These are phyloP conservation scores for Rhodotorula glutinis DNA, from an alignment of 1,284 basidiomycete species.

Conservation along the genomic window DNA sequence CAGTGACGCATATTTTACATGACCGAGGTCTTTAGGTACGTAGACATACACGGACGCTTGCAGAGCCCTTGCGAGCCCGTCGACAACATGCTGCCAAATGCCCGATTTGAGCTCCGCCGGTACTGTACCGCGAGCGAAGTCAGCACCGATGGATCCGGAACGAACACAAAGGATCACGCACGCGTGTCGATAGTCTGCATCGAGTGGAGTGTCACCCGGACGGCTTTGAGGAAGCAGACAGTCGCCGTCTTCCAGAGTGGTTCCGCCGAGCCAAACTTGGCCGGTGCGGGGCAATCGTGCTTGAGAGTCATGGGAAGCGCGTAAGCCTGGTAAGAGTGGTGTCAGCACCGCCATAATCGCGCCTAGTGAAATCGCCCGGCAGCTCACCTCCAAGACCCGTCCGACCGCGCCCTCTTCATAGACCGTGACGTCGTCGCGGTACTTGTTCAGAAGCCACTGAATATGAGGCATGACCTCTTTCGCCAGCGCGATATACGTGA, in stretches of 20 bases:
- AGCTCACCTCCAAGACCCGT: conserved; percentile 67
- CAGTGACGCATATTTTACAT: too few relatives aligned
- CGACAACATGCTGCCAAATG: conserved; percentile 81
- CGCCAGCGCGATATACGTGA: conserved; percentile 81
- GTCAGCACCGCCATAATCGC: too few relatives aligned
- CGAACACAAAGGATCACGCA: neutral
- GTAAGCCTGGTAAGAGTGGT: too few relatives aligned
- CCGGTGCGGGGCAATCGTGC: conserved; percentile 85
- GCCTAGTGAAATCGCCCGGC: too few relatives aligned
- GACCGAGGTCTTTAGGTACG: neutral
- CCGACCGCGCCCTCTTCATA: conserved; percentile 81
- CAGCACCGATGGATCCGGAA: neutral
- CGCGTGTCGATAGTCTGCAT: conserved; percentile 9
- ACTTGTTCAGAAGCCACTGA: conserved; percentile 61
- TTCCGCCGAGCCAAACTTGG: conserved; percentile 67
- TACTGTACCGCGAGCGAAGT: conserved; percentile 52
- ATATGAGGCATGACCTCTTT: conserved; percentile 83
- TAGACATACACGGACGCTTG: conserved; percentile 72
- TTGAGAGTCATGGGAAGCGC: conserved; percentile 88
- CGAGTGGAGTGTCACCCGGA: conserved; percentile 23
- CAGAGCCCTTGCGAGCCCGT: conserved; percentile 74
- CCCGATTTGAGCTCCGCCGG: conserved; percentile 63
- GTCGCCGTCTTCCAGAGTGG: conserved; percentile 88
- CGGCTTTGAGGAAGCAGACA: conserved; percentile 44
- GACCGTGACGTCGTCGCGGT: conserved; percentile 61